Evolutionary conservation across 768 basidiomycete species (phyloP).

Genomic region (Auriscalpium vulgare): DNA sequence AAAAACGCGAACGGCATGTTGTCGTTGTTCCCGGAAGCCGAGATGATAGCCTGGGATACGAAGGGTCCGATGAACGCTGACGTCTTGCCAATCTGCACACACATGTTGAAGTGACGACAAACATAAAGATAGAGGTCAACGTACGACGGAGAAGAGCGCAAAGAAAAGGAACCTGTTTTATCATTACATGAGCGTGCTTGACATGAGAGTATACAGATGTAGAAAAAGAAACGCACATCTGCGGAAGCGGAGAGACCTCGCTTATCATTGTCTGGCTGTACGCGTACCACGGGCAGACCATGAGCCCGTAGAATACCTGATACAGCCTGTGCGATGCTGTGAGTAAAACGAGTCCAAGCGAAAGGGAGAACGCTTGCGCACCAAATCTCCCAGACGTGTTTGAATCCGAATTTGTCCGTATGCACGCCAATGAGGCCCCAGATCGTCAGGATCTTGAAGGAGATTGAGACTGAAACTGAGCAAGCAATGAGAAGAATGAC

Average conservation of each 20-base stretch:
- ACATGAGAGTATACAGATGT: background rate
- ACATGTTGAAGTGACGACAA: background rate
- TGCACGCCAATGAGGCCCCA: constrained; percentile 79
- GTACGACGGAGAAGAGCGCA: constrained; percentile 63
- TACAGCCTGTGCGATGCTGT: constrained; percentile 39
- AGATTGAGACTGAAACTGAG: background rate
- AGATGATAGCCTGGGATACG: constrained; percentile 69
- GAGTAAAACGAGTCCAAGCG: background rate
- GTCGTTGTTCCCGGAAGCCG: constrained; percentile 56
- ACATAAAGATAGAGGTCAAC: constrained; percentile 4
- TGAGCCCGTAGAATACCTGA: constrained; percentile 61
- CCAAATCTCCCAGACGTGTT: constrained; percentile 81
- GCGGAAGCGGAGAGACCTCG: constrained; percentile 64
- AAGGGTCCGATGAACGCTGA: constrained; percentile 73
- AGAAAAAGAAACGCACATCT: constrained; percentile 41
- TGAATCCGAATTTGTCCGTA: constrained; percentile 69
- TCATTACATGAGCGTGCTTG: background rate
- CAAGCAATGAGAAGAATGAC: background rate
- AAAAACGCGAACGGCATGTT: constrained; percentile 74
- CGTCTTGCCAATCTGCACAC: constrained; percentile 59
- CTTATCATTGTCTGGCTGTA: constrained; percentile 81
- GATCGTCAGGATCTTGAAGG: constrained; percentile 45
- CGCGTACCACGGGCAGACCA: constrained; percentile 77
- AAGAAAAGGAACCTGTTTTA: constrained; percentile 57
- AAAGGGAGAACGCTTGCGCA: constrained; percentile 18